These are phyloP conservation scores for Calonectria hawksworthii DNA, from an alignment of 2,329 filamentous ascomycete species.

Conservation along the genomic window DNA sequence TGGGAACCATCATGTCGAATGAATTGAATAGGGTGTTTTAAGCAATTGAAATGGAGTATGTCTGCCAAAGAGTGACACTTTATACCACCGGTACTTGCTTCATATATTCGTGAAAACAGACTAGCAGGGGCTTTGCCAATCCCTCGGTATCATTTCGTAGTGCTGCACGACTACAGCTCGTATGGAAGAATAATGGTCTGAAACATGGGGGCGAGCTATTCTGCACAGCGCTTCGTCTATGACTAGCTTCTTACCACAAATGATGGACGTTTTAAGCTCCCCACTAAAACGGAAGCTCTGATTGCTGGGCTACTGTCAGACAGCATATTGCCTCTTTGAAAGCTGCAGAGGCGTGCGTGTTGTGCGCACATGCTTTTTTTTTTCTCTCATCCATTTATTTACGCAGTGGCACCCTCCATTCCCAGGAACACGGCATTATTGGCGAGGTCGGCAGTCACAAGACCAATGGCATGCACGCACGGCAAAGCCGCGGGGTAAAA, in stretches of 20 bases:
- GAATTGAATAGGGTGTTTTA: conserved; percentile 20
- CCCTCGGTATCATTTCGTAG: not conserved
- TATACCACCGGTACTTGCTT: not conserved
- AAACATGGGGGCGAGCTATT: not conserved
- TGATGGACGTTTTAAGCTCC: not conserved
- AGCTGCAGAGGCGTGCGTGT: not conserved
- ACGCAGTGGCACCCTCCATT: not conserved
- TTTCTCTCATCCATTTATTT: not conserved
- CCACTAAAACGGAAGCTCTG: not conserved
- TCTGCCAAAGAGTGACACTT: not conserved
- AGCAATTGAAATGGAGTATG: not conserved
- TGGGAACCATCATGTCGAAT: conserved; percentile 8
- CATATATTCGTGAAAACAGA: no score
- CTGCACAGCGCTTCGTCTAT: not conserved
- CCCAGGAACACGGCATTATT: not conserved
- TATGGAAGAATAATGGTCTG: no score
- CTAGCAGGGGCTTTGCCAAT: not conserved
- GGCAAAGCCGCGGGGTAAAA: conserved; percentile 24
- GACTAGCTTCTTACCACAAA: not conserved
- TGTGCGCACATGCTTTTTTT: conserved; percentile 14
- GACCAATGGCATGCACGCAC: not conserved
- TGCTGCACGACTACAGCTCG: not conserved
- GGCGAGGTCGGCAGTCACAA: conserved; percentile 2
- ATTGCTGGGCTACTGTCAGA: not conserved
- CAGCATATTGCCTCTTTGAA: not conserved